Conservation (phyloP, 306 rosid genomes). For the Vigna hirtella region DNA sequence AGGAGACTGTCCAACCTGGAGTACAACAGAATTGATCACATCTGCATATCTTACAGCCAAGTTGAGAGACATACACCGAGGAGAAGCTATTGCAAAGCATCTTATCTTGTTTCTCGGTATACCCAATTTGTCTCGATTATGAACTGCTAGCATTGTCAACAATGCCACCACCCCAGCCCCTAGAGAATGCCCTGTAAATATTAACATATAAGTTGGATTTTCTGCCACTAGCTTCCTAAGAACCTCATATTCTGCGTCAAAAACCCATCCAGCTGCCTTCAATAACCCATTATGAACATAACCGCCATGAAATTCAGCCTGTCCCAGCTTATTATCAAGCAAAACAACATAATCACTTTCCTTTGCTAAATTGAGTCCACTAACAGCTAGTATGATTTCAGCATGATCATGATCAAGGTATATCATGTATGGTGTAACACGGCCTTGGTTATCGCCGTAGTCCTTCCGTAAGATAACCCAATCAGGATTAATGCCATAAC, state of each 20-base stretch:
- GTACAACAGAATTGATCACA: constrained; percentile 82
- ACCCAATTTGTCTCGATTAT: constrained; percentile 69
- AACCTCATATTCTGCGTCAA: constrained; percentile 71
- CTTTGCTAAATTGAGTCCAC: constrained; percentile 88
- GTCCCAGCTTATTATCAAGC: constrained; percentile 93
- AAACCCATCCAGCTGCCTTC: constrained; percentile 83
- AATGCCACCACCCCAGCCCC: constrained; percentile 95
- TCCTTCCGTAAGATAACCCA: constrained; percentile 75
- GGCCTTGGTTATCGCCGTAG: constrained; percentile 65
- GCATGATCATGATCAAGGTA: constrained; percentile 86
- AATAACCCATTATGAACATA: constrained; percentile 92
- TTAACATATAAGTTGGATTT: constrained; percentile 71
- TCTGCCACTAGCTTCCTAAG: constrained; percentile 64
- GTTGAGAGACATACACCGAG: constrained; percentile 90
- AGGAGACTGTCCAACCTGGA: constrained; percentile 66
- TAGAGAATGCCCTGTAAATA: constrained; percentile 83
- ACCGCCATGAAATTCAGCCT: constrained; percentile 81
- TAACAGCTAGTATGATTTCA: constrained; percentile 76
- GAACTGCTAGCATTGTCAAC: constrained; percentile 71
- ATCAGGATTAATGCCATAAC: constrained; percentile 85
- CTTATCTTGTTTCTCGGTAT: constrained; percentile 76
- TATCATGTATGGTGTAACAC: constrained; percentile 82
- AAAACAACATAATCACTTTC: constrained; percentile 86
- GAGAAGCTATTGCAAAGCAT: constrained; percentile 87
- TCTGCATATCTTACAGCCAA: constrained; percentile 98